Percentiles rank a stretch among this genome's conserved stretches.
phyloP scores from a whole-genome alignment of 2,329 filamentous ascomycete genomes.

The Metarhizium humberi region DNA sequence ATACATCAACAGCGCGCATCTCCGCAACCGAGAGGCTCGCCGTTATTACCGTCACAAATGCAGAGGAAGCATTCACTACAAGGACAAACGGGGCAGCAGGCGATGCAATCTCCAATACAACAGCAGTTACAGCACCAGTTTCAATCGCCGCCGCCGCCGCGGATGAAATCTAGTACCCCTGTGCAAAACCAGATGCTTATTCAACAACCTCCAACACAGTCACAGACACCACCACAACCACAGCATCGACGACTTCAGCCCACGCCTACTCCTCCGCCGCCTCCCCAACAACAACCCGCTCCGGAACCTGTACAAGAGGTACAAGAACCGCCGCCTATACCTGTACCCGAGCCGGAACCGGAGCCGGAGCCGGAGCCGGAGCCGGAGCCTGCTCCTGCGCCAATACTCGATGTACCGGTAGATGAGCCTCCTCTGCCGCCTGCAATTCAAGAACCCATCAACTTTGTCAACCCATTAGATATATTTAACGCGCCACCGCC shows the following conservation, averaged over 20 bases:
- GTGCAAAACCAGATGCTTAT: constrained; percentile 15
- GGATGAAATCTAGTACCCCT: neutral
- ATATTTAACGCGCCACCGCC: constrained; percentile 24
- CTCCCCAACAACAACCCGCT: neutral
- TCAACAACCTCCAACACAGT: constrained; percentile 10
- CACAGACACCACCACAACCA: constrained; percentile 15
- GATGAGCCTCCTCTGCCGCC: constrained; percentile 1
- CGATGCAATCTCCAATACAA: constrained; percentile 7
- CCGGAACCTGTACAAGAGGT: constrained; percentile 4
- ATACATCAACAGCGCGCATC: constrained; percentile 12
- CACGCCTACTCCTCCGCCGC: constrained; percentile 1
- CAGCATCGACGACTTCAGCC: constrained; percentile 11
- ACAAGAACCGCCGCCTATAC: neutral
- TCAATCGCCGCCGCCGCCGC: constrained; percentile 8
- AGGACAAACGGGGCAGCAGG: constrained; percentile 5
- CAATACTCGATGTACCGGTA: neutral
- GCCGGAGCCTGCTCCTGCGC: neutral
- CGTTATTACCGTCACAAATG: constrained; percentile 8
- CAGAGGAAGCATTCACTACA: constrained; percentile 9
- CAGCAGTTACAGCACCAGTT: constrained; percentile 20
- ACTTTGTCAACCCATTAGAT: constrained; percentile 29
- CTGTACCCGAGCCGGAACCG: neutral
- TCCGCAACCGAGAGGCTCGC: constrained; percentile 7
- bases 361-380: neutral
- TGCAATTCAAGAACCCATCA: constrained; percentile 10